Base-by-base conservation (phyloP, 257 asterid genomes). In the Marsdenia floribunda region DNA sequence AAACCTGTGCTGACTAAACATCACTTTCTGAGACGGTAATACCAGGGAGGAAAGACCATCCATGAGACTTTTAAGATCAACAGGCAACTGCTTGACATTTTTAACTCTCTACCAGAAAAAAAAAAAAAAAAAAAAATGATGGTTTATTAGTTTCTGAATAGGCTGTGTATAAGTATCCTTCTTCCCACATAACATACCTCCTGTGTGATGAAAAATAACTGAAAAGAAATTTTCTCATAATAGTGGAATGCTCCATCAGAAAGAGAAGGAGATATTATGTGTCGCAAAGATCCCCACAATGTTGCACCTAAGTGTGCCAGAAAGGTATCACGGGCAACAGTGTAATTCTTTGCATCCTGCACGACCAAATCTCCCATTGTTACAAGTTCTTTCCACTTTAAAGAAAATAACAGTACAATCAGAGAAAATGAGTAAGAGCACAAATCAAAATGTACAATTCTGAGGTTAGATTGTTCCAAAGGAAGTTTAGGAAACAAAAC, bases 161-260 rank as follows among this genome's bases (percentile, higher is more conserved):
- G 35, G 69, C n/a, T 0, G 10, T 6, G 13, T n/a, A 55, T 16
- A 14, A 29, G 35, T 42, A 38, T 54, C 29, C 33, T 40, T 67
- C 52, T 49, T n/a, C 70, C 29, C 40, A 26, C 35, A 75, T 33
- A 26, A 6, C 78, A 55, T 86, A 92, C 99, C 99, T 95, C 98
- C 78, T 87, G 93, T 63, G 97, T 92, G 81, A 95, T 86, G 84
- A 95, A 95, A 88, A 87, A 92, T 80, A 92, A 80, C 78, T 95
- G 98, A 79, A 95, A 95, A 77, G 99, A 92, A 75, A 95, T 84
- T 81, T 85, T 92, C 79, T 95, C 98, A 72, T 92, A 92, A 79
- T 92, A 89, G 81, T 95, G 99, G 83, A 95, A 95, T 77, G 98
- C 97, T 75, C 99, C 99, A 80, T 92, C 99, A 24, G 98, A 93